Evolutionary conservation across 345 rosid species (phyloP), one percentile per base, ranked within the genome.

Genomic region (Syzygium aromaticum): DNA sequence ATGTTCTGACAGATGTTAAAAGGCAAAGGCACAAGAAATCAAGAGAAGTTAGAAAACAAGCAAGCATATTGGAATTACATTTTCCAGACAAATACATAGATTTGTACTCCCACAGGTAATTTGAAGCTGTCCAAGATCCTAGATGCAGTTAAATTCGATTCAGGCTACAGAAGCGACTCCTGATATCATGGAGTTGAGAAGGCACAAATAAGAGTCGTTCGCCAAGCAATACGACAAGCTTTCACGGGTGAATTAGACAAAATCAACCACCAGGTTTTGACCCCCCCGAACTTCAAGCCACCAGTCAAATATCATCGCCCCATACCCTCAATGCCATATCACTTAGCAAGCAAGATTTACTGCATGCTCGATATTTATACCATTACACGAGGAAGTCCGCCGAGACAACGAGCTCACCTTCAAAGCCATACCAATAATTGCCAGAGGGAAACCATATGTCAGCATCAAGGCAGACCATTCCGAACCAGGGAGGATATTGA

Each of bases 381-480:
- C 3, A 73, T 19, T 33, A 73, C 10, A 33, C 11, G 19, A 84
- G 85, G 56, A 84, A 84, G 43, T 83, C 85, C 0, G 38, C 86
- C n/a, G 52, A 53, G 88, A 89, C 88, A 88, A 86, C 85, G 16
- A 13, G 38, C 77, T 88, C 91, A 96, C 99, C 99, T 98, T 96
- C 90, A 98, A 95, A 82, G 99, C 99, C 99, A 98, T 98, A 86
- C 99, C 99, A 5, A 98, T 98, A 38, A 98, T 93, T 57, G 99
- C 97, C 88, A 96, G 98, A 51, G 99, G 99, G 86, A 98, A 98
- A 54, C 99, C 98, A 91, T 98, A 98, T 3, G 99, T 98, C 46
- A 98, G 91, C 99, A 96, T 95, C 73, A 98, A 33, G 5, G 98
- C 99, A 1, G 99, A 96, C 99, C 99, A 98, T 87, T 98, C 99